Evolutionary conservation across 106 monocot genomes (phyloP), one percentile per base, ranked within the genome.

Genomic region (Allium sativum): DNA sequence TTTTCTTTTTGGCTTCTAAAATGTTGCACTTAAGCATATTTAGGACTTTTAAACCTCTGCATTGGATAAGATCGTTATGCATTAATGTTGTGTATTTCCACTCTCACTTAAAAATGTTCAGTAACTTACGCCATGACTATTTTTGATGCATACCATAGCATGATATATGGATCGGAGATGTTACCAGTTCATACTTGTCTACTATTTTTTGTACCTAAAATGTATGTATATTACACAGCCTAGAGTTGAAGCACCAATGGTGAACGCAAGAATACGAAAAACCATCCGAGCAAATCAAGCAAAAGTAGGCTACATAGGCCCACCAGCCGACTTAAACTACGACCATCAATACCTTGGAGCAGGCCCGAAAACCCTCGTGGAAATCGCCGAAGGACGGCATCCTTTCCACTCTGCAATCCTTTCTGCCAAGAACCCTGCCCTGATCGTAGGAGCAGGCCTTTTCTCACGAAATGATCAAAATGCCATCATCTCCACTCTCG

Each of bases 231-330:
- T 50, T 44, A 1, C 43, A 18, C 82, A 98, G 98, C 92, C 98
- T 44, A 88, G 98, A 73, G 67, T 81, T 22, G 98, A 98, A 83
- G 98, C 98, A 51, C 78, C 98, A 8, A 82, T 98, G 98, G 88
- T 98, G 18, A 98, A 98, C 71, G 98, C 98, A 43, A 88, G 98
- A 61, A 98, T 98, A 64, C 74, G 81, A 42, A 98, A 98, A 68
- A 79, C 78, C 21, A 88, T 98, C 0, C 71, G 76, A 42, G 84
- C 92, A 48, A 78, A 69, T 62, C 82, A 85, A 52, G 98, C 98
- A 8, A 98, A 98, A 68, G 92, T 98, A n/a, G 98, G 80, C 0
- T 98, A 98, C 67, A 78, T 98, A 50, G 98, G 98, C 53, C 82
- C 83, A 40, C 71, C 70, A n/a, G 20, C 92, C 5, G 88, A 98